A percentile compares a stretch with the other conserved stretches of the same genome.
These are phyloP conservation scores for Talaromyces nanjingensis DNA, from an alignment of 495 filamentous ascomycete species.

Conservation along the genomic window DNA sequence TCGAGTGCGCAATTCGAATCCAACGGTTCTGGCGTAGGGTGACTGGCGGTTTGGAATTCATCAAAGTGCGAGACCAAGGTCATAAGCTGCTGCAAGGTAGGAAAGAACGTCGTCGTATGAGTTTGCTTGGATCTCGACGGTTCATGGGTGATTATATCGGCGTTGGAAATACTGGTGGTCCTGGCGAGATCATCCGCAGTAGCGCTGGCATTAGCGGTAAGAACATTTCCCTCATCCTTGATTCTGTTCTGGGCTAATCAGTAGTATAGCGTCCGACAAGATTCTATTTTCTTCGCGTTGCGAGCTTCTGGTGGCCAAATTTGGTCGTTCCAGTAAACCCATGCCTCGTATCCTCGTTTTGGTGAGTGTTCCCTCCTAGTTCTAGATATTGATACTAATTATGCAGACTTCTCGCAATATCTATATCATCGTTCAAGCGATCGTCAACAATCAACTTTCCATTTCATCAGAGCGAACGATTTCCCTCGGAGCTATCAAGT, in stretches of 20 bases:
- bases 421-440: conserved; percentile 76
- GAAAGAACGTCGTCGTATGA: conserved; percentile 88
- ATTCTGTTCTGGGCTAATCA: conserved; percentile 7
- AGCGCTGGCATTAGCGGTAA: conserved; percentile 54
- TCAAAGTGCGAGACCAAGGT: conserved; percentile 84
- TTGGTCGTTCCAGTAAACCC: conserved; percentile 91
- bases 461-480: conserved; percentile 78
- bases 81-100: conserved; percentile 72
- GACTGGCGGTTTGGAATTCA: conserved; percentile 77
- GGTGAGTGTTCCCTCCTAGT: conserved; percentile 26
- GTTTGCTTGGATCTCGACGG: conserved; percentile 79
- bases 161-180: conserved; percentile 69
- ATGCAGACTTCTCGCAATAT: conserved; percentile 68
- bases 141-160: conserved; percentile 97
- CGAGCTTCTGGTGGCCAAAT: conserved; percentile 83
- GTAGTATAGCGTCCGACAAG: conserved; percentile 53
- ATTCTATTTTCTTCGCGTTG: conserved; percentile 84
- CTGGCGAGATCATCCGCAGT: conserved; percentile 72
- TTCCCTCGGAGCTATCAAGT: conserved; percentile 79
- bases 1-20: conserved; percentile 87
- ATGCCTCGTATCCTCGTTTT: conserved; percentile 79
- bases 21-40: conserved; percentile 93
- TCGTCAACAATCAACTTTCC: conserved; percentile 73
- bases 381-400: neutral
- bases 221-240: conserved; percentile 9